phyloP scores from a whole-genome alignment of 495 filamentous ascomycete genomes.

The Penicillium manginii region DNA sequence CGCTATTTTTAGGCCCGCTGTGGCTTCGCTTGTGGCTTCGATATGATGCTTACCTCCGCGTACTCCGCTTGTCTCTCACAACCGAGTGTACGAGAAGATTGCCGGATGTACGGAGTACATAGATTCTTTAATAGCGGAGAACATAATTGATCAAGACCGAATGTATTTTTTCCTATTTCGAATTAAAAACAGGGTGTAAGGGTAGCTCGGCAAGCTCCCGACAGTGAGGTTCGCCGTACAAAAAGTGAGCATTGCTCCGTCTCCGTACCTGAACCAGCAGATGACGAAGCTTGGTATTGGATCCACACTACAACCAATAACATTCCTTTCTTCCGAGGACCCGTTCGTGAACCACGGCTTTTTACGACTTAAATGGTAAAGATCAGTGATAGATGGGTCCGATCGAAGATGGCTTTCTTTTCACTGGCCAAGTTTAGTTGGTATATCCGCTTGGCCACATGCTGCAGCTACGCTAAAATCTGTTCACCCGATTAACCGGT shows the following conservation, averaged over 20 bases:
- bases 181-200: too few species aligned
- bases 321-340: background rate
- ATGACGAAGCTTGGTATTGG: background rate
- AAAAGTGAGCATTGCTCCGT: too few species aligned
- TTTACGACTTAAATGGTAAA: background rate
- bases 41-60: background rate
- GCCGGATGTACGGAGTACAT: too few species aligned
- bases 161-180: too few species aligned
- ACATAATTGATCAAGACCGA: too few species aligned
- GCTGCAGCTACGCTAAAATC: background rate
- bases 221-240: background rate
- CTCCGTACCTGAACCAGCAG: background rate
- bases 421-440: background rate
- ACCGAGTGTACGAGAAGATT: too few species aligned
- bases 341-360: background rate
- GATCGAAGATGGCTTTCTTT: background rate
- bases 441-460: background rate
- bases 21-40: slow-evolving; percentile 5
- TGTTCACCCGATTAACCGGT: background rate
- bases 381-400: background rate
- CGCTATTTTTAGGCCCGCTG: slow-evolving; percentile 5
- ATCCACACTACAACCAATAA: background rate
- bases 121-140: too few species aligned
- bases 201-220: background rate
- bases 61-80: background rate